Evolutionary conservation across 1,284 basidiomycete genomes (phyloP), one percentile per base, ranked within the genome.

Genomic region (Ustilago sp.): DNA sequence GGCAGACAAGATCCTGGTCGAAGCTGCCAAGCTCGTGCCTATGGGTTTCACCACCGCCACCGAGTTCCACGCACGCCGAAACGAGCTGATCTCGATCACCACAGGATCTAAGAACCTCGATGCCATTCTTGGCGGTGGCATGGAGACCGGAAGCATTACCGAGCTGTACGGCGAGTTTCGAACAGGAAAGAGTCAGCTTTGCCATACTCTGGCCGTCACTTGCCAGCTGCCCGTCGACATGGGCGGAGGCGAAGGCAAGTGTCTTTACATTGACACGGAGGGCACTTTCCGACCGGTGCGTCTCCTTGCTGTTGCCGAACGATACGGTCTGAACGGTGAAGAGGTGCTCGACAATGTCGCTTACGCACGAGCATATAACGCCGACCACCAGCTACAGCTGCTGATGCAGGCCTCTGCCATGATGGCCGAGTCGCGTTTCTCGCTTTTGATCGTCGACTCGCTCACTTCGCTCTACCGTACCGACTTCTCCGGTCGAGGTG

Each of bases 221-320:
- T 99, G 97, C 86, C 97, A 91, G 88, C 90, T 99, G 8, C 97
- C 97, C 0, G 92, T 96, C 52, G 93, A 91, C 80, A 98, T 98
- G 95, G 97, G 97, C 32, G 97, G 97, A 35, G 97, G 97, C 7
- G 97, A 99, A 87, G 97, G 97, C 56, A 99, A 99, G 88, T 98
- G 96, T 84, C 88, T 99, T 54, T 99, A 96, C 87, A 98, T 99
- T 87, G 97, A 99, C 87, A 99, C 97, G 0, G 96, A 99, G 86
- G 95, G 95, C 11, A 99, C 97, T 3, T 99, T 99, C 89, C 94
- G 97, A 78, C 97, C 97, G 17, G 93, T 94, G 41, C 93, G 97
- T 68, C 89, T 99, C 62, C 89, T 99, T 35, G 93, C 96, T 0
- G 94, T 97, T 4, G 96, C 97, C 1, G 96, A 98, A 88, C 90